These are phyloP conservation scores for Magnusiomyces sp. DNA, from an alignment of 1,139 yeast genomes.

Conservation along the genomic window DNA sequence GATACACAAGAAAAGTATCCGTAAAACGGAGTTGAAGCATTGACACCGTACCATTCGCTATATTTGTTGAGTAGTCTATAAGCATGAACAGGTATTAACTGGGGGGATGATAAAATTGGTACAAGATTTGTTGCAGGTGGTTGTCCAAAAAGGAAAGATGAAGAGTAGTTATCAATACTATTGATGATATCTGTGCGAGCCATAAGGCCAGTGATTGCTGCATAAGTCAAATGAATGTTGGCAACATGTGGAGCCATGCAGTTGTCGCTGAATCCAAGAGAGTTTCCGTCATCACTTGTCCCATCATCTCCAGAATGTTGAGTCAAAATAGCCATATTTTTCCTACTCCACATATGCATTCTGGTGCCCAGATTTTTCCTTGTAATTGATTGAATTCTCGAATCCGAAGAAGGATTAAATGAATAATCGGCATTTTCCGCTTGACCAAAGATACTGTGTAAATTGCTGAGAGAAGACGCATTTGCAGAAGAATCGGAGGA, in stretches of 20 bases:
- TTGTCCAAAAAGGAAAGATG: background rate
- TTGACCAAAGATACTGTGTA: background rate
- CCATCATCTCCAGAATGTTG: too few species aligned
- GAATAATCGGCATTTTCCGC: too few species aligned
- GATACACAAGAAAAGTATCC: constrained; percentile 2
- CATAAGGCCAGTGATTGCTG: constrained; percentile 3
- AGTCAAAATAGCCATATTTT: too few species aligned
- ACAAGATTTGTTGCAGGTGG: background rate
- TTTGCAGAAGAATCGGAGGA: too few species aligned
- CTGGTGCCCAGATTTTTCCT: too few species aligned
- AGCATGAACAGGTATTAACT: background rate
- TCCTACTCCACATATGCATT: too few species aligned
- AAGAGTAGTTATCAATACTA: background rate
- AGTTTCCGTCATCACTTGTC: too few species aligned
- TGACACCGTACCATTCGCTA: background rate
- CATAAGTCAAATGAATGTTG: constrained; percentile 4
- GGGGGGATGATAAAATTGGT: background rate
- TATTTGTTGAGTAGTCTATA: background rate
- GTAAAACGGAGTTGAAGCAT: constrained; percentile 6
- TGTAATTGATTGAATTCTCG: too few species aligned
- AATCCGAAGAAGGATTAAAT: too few species aligned
- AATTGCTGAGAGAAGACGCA: constrained; percentile 7
- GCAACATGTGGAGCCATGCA: constrained; percentile 1
- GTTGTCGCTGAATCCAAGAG: too few species aligned
- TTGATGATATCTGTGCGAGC: background rate